Percentiles rank a stretch among this genome's conserved stretches.
Evolutionary conservation across 306 rosid genomes (phyloP).

Genomic region (barrel medic (Medicago truncatula)): DNA sequence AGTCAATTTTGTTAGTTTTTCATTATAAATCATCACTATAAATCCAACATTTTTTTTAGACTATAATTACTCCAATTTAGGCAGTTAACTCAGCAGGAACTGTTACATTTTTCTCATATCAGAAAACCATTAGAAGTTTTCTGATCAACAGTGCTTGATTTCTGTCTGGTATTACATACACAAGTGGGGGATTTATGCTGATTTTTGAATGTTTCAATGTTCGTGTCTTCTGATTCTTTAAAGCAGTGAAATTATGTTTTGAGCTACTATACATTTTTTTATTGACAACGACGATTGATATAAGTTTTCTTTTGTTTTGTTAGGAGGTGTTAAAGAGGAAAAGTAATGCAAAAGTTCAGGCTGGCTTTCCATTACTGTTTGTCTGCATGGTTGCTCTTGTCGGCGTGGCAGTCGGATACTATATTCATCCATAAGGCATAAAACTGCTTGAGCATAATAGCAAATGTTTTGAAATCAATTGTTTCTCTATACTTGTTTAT

Average conservation of each 20-base stretch:
- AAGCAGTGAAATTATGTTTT: constrained; percentile 34
- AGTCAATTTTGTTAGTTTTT: constrained; percentile 2
- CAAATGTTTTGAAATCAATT: constrained; percentile 19
- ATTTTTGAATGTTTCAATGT: constrained; percentile 22
- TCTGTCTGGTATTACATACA: constrained; percentile 15
- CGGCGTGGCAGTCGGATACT: constrained; percentile 72
- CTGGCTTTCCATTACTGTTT: constrained; percentile 79
- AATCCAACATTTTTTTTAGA: background rate
- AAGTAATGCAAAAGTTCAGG: constrained; percentile 49
- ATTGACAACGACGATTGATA: background rate
- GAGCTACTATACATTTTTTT: constrained; percentile 18
- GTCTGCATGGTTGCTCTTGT: constrained; percentile 74
- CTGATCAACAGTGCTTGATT: background rate
- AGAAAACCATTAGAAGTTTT: background rate
- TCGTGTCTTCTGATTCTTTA: constrained; percentile 15
- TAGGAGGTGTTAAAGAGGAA: constrained; percentile 74
- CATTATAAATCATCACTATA: background rate
- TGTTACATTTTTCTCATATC: background rate
- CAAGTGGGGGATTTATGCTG: constrained; percentile 5
- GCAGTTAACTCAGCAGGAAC: background rate
- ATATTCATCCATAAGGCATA: constrained; percentile 59
- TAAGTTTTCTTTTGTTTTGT: constrained; percentile 36
- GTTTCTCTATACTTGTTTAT: constrained; percentile 49
- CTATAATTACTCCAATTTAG: no score
- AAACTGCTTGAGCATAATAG: constrained; percentile 26